Evolutionary conservation across 352 stramenopile species (phyloP).

Genomic region (Pythium monospermum): DNA sequence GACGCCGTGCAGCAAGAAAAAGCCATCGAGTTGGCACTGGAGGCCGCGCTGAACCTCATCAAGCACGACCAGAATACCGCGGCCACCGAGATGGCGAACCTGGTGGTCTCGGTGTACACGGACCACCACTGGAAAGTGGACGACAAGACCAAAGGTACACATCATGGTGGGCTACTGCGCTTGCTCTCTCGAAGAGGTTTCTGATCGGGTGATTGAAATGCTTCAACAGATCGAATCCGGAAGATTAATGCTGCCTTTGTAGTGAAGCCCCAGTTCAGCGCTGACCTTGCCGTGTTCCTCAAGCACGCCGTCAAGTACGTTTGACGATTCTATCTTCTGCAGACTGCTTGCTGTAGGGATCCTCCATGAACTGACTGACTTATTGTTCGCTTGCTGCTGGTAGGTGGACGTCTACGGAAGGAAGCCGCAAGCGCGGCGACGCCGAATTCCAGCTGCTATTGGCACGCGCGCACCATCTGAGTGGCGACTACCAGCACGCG

Average conservation of each 20-base stretch:
- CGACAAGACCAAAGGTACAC: slow-evolving; percentile 53
- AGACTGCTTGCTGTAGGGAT: too few relatives aligned
- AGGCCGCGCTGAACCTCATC: slow-evolving; percentile 60
- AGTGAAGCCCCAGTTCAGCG: slow-evolving; percentile 62
- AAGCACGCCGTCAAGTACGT: slow-evolving; percentile 78
- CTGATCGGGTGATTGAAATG: neutral
- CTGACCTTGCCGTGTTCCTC: slow-evolving; percentile 60
- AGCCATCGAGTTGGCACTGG: slow-evolving; percentile 54
- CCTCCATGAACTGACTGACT: too few relatives aligned
- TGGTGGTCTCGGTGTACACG: slow-evolving; percentile 70
- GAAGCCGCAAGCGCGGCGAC: slow-evolving; percentile 69
- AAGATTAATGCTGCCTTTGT: slow-evolving; percentile 58
- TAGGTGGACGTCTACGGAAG: slow-evolving; percentile 64
- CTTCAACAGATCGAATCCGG: slow-evolving; percentile 32
- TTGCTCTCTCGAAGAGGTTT: neutral
- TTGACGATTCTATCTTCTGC: too few relatives aligned
- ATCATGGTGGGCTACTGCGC: neutral
- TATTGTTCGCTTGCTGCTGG: neutral
- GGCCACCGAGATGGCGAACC: slow-evolving; percentile 73
- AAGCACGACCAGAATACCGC: slow-evolving; percentile 73
- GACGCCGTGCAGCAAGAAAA: slow-evolving; percentile 50
- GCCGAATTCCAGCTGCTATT: slow-evolving; percentile 72
- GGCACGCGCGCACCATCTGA: slow-evolving; percentile 40
- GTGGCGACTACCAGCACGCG: slow-evolving; percentile 56
- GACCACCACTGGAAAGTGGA: slow-evolving; percentile 70